Evolutionary conservation across 2,329 filamentous ascomycete genomes (phyloP).

Genomic region (Colletotrichum sp.): DNA sequence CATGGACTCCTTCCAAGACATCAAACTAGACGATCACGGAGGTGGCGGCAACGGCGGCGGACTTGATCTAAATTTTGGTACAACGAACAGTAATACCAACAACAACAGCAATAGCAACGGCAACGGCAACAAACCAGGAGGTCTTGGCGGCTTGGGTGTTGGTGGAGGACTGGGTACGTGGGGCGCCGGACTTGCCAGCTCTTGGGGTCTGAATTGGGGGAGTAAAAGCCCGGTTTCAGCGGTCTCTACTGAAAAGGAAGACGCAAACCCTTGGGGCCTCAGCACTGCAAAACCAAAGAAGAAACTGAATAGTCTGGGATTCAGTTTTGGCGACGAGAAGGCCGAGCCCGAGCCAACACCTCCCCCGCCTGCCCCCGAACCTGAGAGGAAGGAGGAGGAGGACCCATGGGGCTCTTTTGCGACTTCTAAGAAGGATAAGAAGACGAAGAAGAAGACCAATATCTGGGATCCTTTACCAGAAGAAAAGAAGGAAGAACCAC

Average conservation of each 20-base stretch:
- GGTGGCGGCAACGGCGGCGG: constrained; percentile 42
- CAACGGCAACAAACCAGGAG: background rate
- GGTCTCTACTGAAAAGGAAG: constrained; percentile 42
- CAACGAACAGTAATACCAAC: constrained; percentile 39
- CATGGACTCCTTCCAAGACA: constrained; percentile 64
- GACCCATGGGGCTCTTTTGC: constrained; percentile 36
- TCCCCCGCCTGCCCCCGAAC: background rate
- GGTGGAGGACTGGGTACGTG: constrained; percentile 56
- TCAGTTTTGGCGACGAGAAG: constrained; percentile 49
- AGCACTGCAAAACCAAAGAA: constrained; percentile 56
- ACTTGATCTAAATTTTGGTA: constrained; percentile 59
- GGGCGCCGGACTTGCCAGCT: constrained; percentile 47
- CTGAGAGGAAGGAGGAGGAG: constrained; percentile 38
- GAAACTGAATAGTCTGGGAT: constrained; percentile 48
- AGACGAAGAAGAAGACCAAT: constrained; percentile 43
- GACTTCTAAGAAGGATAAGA: constrained; percentile 47
- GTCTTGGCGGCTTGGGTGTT: background rate
- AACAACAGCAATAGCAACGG: constrained; percentile 17
- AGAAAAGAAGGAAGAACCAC: constrained; percentile 33
- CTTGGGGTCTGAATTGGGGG: constrained; percentile 47
- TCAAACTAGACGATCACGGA: constrained; percentile 66
- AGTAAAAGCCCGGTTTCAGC: constrained; percentile 35
- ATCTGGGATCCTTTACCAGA: constrained; percentile 39
- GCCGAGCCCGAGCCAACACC: background rate
- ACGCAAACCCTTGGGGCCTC: constrained; percentile 55